phyloP scores from a whole-genome alignment of 441 rosid species.

The Bruguiera hainesii region DNA sequence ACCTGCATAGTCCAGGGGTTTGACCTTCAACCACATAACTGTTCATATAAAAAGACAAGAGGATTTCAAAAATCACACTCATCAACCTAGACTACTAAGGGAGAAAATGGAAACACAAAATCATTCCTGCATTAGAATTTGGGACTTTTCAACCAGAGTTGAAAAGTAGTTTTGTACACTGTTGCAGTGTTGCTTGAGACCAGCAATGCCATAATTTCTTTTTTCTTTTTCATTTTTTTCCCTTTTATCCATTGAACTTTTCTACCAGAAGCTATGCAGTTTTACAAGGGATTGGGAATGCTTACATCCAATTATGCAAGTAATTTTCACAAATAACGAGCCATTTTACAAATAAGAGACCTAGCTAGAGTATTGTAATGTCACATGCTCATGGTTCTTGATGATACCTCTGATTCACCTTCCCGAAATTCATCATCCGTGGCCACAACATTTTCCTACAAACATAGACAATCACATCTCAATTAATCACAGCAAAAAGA shows the following conservation, averaged over 20 bases:
- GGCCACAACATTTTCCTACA: slow-evolving; percentile 43
- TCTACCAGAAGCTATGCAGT: slow-evolving; percentile 19
- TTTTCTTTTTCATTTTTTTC: not conserved
- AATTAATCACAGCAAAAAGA: not conserved
- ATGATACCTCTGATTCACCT: slow-evolving; percentile 48
- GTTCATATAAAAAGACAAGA: too few relatives aligned
- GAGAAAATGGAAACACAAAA: too few relatives aligned
- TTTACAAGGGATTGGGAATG: slow-evolving; percentile 34
- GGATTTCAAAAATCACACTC: too few relatives aligned
- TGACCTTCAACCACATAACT: too few relatives aligned
- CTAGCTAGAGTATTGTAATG: slow-evolving; percentile 1
- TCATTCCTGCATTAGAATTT: too few relatives aligned
- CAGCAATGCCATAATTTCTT: slow-evolving; percentile 14
- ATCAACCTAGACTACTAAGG: too few relatives aligned
- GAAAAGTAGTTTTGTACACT: slow-evolving; percentile 17
- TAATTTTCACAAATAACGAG: slow-evolving; percentile 22
- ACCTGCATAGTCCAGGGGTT: too few relatives aligned
- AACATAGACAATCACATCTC: slow-evolving; percentile 10
- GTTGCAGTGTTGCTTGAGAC: slow-evolving; percentile 2
- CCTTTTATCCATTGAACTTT: slow-evolving; percentile 11
- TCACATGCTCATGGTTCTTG: slow-evolving; percentile 81
- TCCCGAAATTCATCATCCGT: slow-evolving; percentile 47
- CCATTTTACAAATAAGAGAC: slow-evolving; percentile 15
- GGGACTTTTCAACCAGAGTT: not conserved
- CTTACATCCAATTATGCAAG: slow-evolving; percentile 39